phyloP scores from a whole-genome alignment of 257 asterid genomes.

The Nicotiana benthamiana region DNA sequence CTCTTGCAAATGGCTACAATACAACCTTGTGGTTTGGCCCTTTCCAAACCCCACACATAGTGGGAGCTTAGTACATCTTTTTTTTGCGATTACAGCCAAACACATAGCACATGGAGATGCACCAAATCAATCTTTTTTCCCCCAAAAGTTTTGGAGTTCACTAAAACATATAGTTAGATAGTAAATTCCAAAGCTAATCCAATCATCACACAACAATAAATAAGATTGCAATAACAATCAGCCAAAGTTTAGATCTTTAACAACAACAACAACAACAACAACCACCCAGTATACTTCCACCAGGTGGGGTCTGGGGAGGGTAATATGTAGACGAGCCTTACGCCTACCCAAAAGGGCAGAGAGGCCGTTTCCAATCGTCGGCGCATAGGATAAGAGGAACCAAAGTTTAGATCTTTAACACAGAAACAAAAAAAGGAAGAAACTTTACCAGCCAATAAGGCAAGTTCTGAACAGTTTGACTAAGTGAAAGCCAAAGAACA shows the following conservation, averaged over 20 bases:
- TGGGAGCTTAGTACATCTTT: too few species aligned
- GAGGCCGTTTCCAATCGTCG: too few species aligned
- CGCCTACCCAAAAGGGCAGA: too few species aligned
- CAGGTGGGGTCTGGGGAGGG: too few species aligned
- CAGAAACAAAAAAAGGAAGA: neutral
- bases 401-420: conserved; percentile 7
- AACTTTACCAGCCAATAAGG: conserved; percentile 55
- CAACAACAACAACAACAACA: too few species aligned
- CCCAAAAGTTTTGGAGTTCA: neutral
- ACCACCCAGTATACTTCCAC: too few species aligned
- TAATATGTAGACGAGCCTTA: too few species aligned
- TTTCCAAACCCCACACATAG: too few species aligned
- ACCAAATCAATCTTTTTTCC: neutral
- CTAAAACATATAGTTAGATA: neutral
- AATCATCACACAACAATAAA: neutral
- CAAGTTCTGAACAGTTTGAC: conserved; percentile 22
- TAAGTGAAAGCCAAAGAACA: conserved; percentile 57
- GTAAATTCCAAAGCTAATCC: neutral
- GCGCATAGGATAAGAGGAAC: too few species aligned
- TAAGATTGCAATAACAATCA: neutral
- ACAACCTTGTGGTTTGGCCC: too few species aligned
- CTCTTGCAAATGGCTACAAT: too few species aligned
- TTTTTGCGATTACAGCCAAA: neutral
- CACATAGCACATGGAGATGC: neutral
- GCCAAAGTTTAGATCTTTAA: conserved; percentile 6